Base-by-base conservation (phyloP, 139 green algal species). In the Pseudopediastrum boryanum region DNA sequence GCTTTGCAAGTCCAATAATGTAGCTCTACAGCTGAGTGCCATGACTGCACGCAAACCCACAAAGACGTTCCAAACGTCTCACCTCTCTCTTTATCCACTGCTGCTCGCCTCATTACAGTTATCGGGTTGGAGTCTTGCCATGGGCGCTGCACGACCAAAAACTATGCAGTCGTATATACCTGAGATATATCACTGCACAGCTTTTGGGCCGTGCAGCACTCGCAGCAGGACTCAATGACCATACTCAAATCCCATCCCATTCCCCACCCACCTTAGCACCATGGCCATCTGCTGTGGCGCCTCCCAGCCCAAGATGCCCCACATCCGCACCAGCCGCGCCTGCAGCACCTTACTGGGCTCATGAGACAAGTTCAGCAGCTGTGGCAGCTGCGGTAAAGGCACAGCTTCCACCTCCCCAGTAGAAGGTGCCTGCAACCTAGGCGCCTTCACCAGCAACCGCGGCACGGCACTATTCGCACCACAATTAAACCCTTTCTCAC, bases 301-400 rank as follows among this genome's bases (percentile, higher is more conserved):
- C 3, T 39, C 39, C 38, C 31, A 6, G 13, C n/a, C 36, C 54
- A 85, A 70, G 77, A 86, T 71, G 29, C 68, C 69, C 77, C 86
- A 84, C 62, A 86, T 69, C n/a, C 79, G 74, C 31, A 83, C 80
- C 52, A 90, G 80, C 61, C 80, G 63, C 19, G 59, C 68, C 75
- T 86, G 75, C 46, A 86, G 21, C n/a, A 71, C 68, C 13, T 59
- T 61, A 5, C 31, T 56, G 29, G 71, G 71, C 54, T 68, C 51
- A 51, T 56, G 38, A 16, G 50, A 46, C n/a, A 68, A 12, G n/a
- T 68, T 56, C 4, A 69, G 36, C 52, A 78, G 54, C 39, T 29
- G 19, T n/a, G 51, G 71, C 56, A 78, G 42, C 13, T 41, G 50
- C 3, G 71, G 71, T 41, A 78, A 25, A 2, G 71, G 71, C 54